phyloP scores from a whole-genome alignment of 257 asterid genomes.

The Gardenia jasminoides region DNA sequence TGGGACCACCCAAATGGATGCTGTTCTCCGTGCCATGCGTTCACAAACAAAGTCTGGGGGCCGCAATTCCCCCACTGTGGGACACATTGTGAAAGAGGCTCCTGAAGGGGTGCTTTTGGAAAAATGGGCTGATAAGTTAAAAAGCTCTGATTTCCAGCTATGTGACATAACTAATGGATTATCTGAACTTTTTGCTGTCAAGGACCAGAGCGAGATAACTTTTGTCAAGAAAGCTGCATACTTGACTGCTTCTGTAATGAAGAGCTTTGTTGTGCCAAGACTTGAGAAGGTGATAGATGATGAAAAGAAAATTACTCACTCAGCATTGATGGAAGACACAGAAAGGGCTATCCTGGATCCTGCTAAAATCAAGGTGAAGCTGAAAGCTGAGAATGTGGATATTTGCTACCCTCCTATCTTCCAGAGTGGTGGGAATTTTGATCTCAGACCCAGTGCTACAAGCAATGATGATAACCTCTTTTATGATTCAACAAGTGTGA shows the following conservation, averaged over 20 bases:
- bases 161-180: conserved; percentile 58
- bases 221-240: conserved; percentile 63
- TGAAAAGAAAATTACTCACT: conserved; percentile 70
- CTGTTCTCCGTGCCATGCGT: conserved; percentile 34
- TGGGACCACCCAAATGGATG: conserved; percentile 53
- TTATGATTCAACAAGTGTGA: conserved; percentile 59
- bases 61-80: conserved; percentile 33
- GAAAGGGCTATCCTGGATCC: conserved; percentile 73
- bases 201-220: conserved; percentile 52
- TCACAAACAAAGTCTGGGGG: conserved; percentile 33
- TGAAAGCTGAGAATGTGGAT: conserved; percentile 74
- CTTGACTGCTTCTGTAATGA: conserved; percentile 59
- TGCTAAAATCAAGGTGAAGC: conserved; percentile 54
- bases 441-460: conserved; percentile 68
- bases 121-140: conserved; percentile 57
- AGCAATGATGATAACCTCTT: conserved; percentile 57
- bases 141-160: conserved; percentile 39
- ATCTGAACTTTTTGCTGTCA: conserved; percentile 60
- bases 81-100: conserved; percentile 51
- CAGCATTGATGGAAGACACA: conserved; percentile 64
- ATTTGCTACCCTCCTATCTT: conserved; percentile 86
- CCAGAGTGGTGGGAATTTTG: conserved; percentile 77
- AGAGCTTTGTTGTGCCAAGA: conserved; percentile 60
- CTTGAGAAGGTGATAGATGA: conserved; percentile 62
- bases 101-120: conserved; percentile 66